Base-by-base conservation (phyloP, 331 rosid genomes). In the Malus hybrid region DNA sequence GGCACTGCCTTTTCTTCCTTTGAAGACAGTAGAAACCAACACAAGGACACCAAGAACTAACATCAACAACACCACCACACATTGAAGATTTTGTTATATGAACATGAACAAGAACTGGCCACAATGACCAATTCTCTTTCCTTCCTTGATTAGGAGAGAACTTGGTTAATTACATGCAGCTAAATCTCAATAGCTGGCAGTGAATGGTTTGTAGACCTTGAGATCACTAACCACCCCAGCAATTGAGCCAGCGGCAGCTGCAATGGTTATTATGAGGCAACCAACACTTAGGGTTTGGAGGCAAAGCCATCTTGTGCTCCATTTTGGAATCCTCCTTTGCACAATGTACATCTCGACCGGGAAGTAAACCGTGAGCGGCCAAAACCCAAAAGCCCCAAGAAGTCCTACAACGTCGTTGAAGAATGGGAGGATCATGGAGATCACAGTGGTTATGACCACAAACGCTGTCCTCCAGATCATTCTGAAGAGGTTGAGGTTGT, bases 301-400 rank as follows among this genome's bases (percentile, higher is more conserved):
- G 63, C 89, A 83, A 5, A 88, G 65, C 97, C 97, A 91, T 74
- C 52, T 88, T 2, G 86, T 44, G 79, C 90, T 86, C 96, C 97
- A 91, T 69, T 82, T 89, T 28, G 85, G 88, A 65, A 89, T 89
- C 78, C 69, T 83, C 85, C 80, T 89, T 42, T 91, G 96, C 65
- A 5, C 24, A 22, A 91, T 91, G 71, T 88, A 88, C 96, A 92
- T 90, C 69, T 90, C 93, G 61, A 92, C 92, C 0, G 97, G 97
- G 74, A 88, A 89, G 80, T 85, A 91, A 32, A 91, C 93, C 0
- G 93, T 88, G 0, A 88, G 86, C 5, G 97, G 97, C 97, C 97
- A 92, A 77, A 92, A 92, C 10, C 96, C 97, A 3, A 92, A 22
- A 6, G 97, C 93, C 2, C 97, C 97, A 14, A 92, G 86, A 67